Evolutionary conservation across 345 rosid genomes (phyloP), one percentile per base, ranked within the genome.

Genomic region (Viola odorata): DNA sequence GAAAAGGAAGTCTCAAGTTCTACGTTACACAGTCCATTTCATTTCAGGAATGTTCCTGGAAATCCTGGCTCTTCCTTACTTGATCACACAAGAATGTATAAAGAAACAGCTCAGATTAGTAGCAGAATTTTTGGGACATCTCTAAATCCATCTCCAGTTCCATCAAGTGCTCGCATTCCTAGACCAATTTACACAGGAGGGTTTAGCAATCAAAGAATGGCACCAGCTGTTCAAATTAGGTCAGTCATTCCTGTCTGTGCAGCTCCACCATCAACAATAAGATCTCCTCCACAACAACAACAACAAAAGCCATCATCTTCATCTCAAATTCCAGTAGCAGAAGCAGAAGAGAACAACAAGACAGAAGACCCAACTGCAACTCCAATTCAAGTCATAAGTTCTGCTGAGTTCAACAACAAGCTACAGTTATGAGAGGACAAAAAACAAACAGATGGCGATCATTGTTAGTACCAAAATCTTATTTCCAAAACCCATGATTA

Each of bases 211-310:
- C 68, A 66, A 9, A 78, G 63, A 39, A 66, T 76, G 15, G 90
- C 90, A 11, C 94, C 90, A 42, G 86, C 90, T 38, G 90, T 86
- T 65, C 83, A 81, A 44, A 84, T 86, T 8, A 84, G 94, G 70
- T 86, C 94, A 63, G 87, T 86, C 17, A 84, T 86, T 56, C 90
- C 94, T 57, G 94, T 86, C 51, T 86, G 86, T 69, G 81, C 90
- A 55, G 82, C 90, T 53, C 87, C 87, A 45, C 85, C 80, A 37
- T 45, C 78, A 42, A 36, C 69, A 44, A 37, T 41, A 5, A 66
- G 66, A 57, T 60, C 73, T 55, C 61, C 58, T 0, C 58, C 47
- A 53, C 75, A 54, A 41, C 80, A 14, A 0, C 68, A 68, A 55
- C 50, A 51, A 13, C 52, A 23, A 48, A 12, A 12, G 41, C 6